Conservation (phyloP, 2,329 filamentous ascomycete genomes). For the Clarireedia sp. region DNA sequence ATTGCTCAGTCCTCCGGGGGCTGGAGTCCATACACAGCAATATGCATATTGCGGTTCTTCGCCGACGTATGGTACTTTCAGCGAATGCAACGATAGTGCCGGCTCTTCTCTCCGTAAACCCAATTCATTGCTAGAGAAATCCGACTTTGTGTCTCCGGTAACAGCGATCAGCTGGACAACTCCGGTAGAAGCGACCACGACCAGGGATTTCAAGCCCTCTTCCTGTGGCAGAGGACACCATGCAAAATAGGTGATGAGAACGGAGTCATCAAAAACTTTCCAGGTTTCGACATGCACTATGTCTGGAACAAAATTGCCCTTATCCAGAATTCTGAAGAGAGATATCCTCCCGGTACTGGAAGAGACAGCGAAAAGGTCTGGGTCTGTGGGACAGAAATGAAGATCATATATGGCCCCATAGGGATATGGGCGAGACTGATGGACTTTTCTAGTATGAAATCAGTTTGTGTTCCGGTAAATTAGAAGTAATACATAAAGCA, state of each 20-base stretch:
- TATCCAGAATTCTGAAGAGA: slow-evolving; percentile 47
- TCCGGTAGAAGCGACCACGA: slow-evolving; percentile 5
- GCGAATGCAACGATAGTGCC: not conserved
- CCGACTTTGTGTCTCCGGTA: not conserved
- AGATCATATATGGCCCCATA: slow-evolving; percentile 72
- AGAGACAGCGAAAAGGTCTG: slow-evolving; percentile 61
- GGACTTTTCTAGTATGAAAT: slow-evolving; percentile 36
- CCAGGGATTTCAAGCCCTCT: not conserved
- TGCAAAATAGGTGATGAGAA: slow-evolving; percentile 18
- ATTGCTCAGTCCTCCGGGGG: not conserved
- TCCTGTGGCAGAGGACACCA: slow-evolving; percentile 8
- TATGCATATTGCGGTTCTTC: slow-evolving; percentile 10
- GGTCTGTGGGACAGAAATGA: slow-evolving; percentile 58
- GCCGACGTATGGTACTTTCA: slow-evolving; percentile 6
- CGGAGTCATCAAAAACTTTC: slow-evolving; percentile 38
- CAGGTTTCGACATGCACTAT: slow-evolving; percentile 36
- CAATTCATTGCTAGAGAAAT: not conserved
- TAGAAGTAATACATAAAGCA: not conserved
- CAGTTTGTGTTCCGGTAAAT: not conserved
- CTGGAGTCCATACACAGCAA: slow-evolving; percentile 6
- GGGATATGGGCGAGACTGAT: slow-evolving; percentile 54
- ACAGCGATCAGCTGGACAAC: slow-evolving; percentile 5
- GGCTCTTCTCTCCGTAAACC: not conserved
- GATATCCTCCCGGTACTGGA: slow-evolving; percentile 68
- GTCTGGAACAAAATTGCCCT: slow-evolving; percentile 11